A percentile compares a stretch with the other conserved stretches of the same genome.
phyloP scores from a whole-genome alignment of 164 flowering plant genomes.

The Magnolia changhungtana region DNA sequence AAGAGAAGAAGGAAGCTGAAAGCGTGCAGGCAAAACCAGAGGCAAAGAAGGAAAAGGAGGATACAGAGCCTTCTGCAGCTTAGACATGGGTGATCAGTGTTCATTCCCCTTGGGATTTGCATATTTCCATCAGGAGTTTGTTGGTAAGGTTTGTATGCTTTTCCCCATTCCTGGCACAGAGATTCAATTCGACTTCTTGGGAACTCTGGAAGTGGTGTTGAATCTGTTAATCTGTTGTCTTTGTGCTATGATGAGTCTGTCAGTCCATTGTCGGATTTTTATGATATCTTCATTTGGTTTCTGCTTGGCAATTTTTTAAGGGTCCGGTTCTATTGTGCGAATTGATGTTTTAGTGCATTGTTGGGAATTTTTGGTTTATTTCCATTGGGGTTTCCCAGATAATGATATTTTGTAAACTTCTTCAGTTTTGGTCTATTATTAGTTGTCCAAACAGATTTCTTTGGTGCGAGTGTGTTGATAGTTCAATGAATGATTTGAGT shows the following conservation, averaged over 20 bases:
- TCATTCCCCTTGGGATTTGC: neutral
- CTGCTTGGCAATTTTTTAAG: neutral
- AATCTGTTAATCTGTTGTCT: no score
- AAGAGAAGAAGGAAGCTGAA: neutral
- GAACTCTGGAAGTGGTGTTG: neutral
- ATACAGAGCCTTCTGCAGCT: constrained; percentile 8
- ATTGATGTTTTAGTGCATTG: no score
- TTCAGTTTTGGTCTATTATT: no score
- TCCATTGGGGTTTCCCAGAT: no score
- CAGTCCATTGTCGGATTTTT: neutral
- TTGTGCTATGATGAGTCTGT: neutral
- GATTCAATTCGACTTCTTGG: neutral
- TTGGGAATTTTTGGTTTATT: no score
- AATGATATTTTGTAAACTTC: no score
- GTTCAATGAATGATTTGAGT: no score
- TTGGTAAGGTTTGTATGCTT: neutral
- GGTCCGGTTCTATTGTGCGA: neutral
- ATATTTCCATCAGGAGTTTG: no score
- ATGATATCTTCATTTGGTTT: neutral
- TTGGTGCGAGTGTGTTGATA: no score
- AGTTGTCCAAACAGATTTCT: no score
- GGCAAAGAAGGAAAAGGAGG: constrained; percentile 12
- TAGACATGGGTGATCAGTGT: neutral
- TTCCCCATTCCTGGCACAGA: no score
- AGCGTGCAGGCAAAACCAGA: constrained; percentile 8